A percentile compares a stretch with the other conserved stretches of the same genome.
Conservation (phyloP, 2,329 filamentous ascomycete species). For the Pestalotiopsis sp. region DNA sequence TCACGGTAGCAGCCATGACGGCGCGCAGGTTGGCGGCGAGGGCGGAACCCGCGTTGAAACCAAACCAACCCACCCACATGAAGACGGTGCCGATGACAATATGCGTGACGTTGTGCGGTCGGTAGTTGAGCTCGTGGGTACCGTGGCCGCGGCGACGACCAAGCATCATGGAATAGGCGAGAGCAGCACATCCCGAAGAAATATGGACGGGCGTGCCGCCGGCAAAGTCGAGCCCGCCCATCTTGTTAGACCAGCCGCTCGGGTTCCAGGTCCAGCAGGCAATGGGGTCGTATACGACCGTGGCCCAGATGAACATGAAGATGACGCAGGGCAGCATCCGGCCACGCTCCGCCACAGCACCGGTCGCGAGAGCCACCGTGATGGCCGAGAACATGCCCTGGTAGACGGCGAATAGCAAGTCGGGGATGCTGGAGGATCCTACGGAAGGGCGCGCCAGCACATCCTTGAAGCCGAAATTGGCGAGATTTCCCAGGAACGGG, state of each 20-base stretch:
- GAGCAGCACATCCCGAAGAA: conserved; percentile 75
- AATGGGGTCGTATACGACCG: conserved; percentile 87
- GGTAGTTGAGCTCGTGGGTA: conserved; percentile 86
- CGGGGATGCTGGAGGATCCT: conserved; percentile 71
- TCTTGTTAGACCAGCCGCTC: conserved; percentile 73
- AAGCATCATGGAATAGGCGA: conserved; percentile 85
- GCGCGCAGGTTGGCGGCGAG: conserved; percentile 79
- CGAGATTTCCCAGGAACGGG: conserved; percentile 73
- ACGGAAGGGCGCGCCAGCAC: conserved; percentile 77
- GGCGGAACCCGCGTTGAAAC: conserved; percentile 88
- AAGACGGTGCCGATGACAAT: conserved; percentile 92
- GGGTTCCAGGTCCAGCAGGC: conserved; percentile 96
- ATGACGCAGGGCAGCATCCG: conserved; percentile 85
- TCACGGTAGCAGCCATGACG: conserved; percentile 83
- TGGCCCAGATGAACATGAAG: conserved; percentile 93
- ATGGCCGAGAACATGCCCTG: conserved; percentile 88
- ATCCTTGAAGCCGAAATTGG: conserved; percentile 77
- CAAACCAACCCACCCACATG: conserved; percentile 94
- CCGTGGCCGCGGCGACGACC: conserved; percentile 83
- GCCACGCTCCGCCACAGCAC: conserved; percentile 83
- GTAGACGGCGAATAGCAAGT: conserved; percentile 82
- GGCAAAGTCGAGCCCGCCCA: conserved; percentile 86
- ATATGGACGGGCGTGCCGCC: conserved; percentile 92
- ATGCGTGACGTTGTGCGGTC: conserved; percentile 89
- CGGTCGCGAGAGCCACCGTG: conserved; percentile 81